Conservation (phyloP, 2,329 filamentous ascomycete genomes). For the Sporothrix luriei region DNA sequence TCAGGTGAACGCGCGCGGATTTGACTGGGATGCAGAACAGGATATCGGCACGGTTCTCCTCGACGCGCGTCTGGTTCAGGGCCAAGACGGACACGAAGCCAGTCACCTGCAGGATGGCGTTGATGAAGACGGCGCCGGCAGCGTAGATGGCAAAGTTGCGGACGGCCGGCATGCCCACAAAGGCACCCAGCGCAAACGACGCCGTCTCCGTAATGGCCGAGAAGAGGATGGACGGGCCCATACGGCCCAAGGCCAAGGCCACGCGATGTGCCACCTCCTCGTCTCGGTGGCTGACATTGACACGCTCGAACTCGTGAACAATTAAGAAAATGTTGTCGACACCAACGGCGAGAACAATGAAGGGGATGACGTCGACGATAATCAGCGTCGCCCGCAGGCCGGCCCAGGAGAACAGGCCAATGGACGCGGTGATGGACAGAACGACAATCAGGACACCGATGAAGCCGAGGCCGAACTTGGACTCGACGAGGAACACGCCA, state of each 20-base stretch:
- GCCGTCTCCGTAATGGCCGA: constrained; percentile 94
- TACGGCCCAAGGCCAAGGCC: constrained; percentile 85
- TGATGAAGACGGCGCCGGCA: constrained; percentile 93
- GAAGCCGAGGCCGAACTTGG: constrained; percentile 94
- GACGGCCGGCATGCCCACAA: constrained; percentile 97
- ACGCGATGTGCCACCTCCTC: constrained; percentile 84
- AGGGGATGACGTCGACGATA: constrained; percentile 97
- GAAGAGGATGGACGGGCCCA: constrained; percentile 94
- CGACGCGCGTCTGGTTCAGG: constrained; percentile 87
- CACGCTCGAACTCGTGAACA: constrained; percentile 94
- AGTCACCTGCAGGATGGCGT: constrained; percentile 93
- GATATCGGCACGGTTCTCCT: constrained; percentile 86
- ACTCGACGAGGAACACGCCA: constrained; percentile 83
- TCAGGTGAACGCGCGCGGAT: constrained; percentile 68
- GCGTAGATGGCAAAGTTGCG: constrained; percentile 97
- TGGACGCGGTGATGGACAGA: constrained; percentile 95
- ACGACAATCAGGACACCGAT: constrained; percentile 93
- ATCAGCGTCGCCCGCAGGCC: constrained; percentile 95
- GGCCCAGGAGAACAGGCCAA: constrained; percentile 88
- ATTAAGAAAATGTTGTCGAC: constrained; percentile 99
- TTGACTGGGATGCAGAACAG: constrained; percentile 85
- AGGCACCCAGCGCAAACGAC: constrained; percentile 87
- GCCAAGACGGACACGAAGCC: constrained; percentile 94
- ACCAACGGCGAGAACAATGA: constrained; percentile 91
- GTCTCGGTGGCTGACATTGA: constrained; percentile 90